These are phyloP conservation scores for Alternaria alternata DNA, from an alignment of 2,329 filamentous ascomycete species.

Conservation along the genomic window DNA sequence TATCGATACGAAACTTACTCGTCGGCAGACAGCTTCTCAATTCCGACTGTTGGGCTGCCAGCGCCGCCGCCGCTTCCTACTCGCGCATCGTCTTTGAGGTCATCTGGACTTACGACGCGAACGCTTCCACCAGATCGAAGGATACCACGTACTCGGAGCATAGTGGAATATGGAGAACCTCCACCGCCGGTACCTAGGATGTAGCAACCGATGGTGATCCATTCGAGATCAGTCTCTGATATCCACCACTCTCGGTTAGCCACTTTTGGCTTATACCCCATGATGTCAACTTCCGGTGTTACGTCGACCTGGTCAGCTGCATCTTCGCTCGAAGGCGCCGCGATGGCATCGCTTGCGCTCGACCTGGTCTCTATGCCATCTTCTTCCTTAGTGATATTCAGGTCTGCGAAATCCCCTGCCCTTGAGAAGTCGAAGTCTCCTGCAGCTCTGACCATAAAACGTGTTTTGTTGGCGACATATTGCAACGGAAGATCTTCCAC, in stretches of 20 bases:
- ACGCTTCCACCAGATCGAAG: slow-evolving; percentile 52
- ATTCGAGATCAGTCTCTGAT: slow-evolving; percentile 56
- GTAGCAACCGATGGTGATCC: slow-evolving; percentile 58
- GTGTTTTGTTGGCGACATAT: slow-evolving; percentile 61
- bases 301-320: slow-evolving; percentile 24
- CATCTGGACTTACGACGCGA: slow-evolving; percentile 53
- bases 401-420: slow-evolving; percentile 37
- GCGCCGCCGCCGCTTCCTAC: slow-evolving; percentile 57
- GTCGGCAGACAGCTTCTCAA: slow-evolving; percentile 54
- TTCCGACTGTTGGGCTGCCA: slow-evolving; percentile 55
- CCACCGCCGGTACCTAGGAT: slow-evolving; percentile 60
- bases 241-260: slow-evolving; percentile 54
- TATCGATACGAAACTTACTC: slow-evolving; percentile 40
- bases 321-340: slow-evolving; percentile 28
- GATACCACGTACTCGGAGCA: slow-evolving; percentile 54
- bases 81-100: slow-evolving; percentile 55
- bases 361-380: slow-evolving; percentile 19
- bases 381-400: slow-evolving; percentile 31
- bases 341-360: slow-evolving; percentile 13
- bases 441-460: slow-evolving; percentile 64
- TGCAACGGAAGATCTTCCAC: slow-evolving; percentile 63
- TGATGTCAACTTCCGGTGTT: slow-evolving; percentile 36
- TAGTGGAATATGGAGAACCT: slow-evolving; percentile 56
- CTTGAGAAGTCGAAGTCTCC: slow-evolving; percentile 57
- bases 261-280: slow-evolving; percentile 53